A percentile compares a stretch with the other conserved stretches of the same genome.
These are phyloP conservation scores for Penicillium sclerotigenum DNA, from an alignment of 2,329 filamentous ascomycete species.

Conservation along the genomic window DNA sequence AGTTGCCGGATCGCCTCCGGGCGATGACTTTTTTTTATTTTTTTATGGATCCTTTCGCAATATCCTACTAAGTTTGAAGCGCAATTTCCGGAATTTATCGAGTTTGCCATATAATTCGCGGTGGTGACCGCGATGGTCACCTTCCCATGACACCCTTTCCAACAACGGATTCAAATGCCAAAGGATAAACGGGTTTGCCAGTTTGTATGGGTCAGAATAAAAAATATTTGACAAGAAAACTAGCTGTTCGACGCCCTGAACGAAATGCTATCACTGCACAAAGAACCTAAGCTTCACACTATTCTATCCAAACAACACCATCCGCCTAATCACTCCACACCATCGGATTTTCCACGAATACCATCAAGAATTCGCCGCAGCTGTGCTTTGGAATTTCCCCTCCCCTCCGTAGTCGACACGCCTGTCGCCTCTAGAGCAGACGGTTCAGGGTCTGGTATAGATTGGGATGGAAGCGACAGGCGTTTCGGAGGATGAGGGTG, in stretches of 20 bases:
- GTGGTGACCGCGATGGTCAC: too few relatives aligned
- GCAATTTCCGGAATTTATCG: background rate
- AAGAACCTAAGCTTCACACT: background rate
- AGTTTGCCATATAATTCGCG: background rate
- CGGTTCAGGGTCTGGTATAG: constrained; percentile 16
- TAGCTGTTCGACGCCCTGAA: background rate
- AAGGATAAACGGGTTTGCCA: background rate
- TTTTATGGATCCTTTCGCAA: background rate
- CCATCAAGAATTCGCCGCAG: constrained; percentile 24
- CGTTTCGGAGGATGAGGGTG: constrained; percentile 15
- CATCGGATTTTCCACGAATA: constrained; percentile 12
- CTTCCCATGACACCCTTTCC: background rate
- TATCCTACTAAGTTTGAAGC: too few relatives aligned
- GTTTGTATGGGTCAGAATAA: background rate
- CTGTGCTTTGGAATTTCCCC: constrained; percentile 18
- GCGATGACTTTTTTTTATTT: background rate
- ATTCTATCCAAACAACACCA: background rate
- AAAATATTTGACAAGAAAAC: background rate
- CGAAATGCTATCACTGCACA: background rate
- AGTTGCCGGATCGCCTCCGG: background rate
- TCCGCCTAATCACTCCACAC: background rate
- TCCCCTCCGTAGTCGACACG: constrained; percentile 7
- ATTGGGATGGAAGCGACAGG: constrained; percentile 11
- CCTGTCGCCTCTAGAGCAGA: constrained; percentile 22
- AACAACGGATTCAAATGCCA: background rate